A percentile compares a stretch with the other conserved stretches of the same genome.
phyloP scores from a whole-genome alignment of 2,329 filamentous ascomycete genomes.

The Colletotrichum spaethianum region DNA sequence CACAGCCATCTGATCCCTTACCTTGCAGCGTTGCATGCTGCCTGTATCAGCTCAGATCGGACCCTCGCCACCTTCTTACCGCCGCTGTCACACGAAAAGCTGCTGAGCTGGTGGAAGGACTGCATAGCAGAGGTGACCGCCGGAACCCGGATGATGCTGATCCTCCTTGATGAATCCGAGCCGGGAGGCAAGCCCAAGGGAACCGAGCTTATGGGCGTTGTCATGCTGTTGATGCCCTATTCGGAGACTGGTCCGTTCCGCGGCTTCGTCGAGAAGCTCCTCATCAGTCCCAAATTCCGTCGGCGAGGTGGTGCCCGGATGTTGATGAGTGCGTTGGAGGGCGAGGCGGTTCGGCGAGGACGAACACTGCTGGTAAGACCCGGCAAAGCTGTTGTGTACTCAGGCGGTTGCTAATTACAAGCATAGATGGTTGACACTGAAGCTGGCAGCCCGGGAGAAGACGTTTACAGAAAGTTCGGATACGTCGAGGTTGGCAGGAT shows the following conservation, averaged over 20 bases:
- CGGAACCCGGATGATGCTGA: constrained; percentile 65
- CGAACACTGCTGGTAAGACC: constrained; percentile 67
- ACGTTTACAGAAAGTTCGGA: constrained; percentile 68
- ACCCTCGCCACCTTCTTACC: constrained; percentile 72
- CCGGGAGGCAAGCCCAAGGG: constrained; percentile 55
- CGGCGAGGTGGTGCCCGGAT: constrained; percentile 65
- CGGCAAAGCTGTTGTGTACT: background rate
- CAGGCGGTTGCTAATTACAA: background rate
- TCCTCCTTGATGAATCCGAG: constrained; percentile 60
- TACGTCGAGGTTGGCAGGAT: constrained; percentile 70
- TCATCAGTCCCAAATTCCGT: constrained; percentile 67
- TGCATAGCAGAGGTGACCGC: constrained; percentile 62
- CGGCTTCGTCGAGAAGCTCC: constrained; percentile 69
- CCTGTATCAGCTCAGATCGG: constrained; percentile 71
- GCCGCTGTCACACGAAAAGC: constrained; percentile 69
- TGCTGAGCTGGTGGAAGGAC: constrained; percentile 71
- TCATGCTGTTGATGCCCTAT: constrained; percentile 66
- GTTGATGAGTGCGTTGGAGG: constrained; percentile 69
- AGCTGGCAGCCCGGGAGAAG: constrained; percentile 65
- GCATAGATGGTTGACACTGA: constrained; percentile 67
- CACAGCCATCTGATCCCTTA: constrained; percentile 69
- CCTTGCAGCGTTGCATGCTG: constrained; percentile 70
- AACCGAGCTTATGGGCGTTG: constrained; percentile 67
- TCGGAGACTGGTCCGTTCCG: constrained; percentile 71
- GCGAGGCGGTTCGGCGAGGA: constrained; percentile 63